phyloP scores from a whole-genome alignment of 176 grass and related monocot species.

The Musa acuminata region DNA sequence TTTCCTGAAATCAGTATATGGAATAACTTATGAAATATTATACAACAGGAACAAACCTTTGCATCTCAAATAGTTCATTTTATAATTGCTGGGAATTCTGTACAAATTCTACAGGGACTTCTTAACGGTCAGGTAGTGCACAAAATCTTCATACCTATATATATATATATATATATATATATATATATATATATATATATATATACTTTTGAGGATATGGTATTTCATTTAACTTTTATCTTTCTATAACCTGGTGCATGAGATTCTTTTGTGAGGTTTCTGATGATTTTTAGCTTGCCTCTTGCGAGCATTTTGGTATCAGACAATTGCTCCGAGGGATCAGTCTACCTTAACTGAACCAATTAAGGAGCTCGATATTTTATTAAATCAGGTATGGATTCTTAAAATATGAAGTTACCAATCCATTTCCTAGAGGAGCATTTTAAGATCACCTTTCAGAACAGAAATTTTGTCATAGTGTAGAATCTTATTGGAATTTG shows the following conservation, averaged over 20 bases:
- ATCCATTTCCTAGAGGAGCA: not conserved
- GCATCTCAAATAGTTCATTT: conserved; percentile 72
- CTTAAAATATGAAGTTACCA: not conserved
- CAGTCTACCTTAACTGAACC: conserved; percentile 78
- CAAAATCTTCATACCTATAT: not conserved
- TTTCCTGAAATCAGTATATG: not conserved
- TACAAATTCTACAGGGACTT: conserved; percentile 59
- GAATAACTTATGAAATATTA: not conserved
- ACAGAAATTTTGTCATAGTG: too few species aligned
- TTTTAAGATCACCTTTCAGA: too few species aligned
- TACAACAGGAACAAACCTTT: conserved; percentile 73
- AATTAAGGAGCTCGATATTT: conserved; percentile 93
- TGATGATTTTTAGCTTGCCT: conserved; percentile 1
- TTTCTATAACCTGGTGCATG: not conserved
- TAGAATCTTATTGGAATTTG: too few species aligned
- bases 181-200: too few species aligned
- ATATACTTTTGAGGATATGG: not conserved
- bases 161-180: too few species aligned
- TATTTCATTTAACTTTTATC: conserved; percentile 18
- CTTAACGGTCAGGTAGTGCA: conserved; percentile 61
- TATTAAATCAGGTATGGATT: conserved; percentile 71
- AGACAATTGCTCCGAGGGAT: conserved; percentile 77
- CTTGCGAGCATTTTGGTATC: conserved; percentile 19
- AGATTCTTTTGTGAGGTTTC: conserved; percentile 9
- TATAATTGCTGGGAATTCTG: conserved; percentile 82